A percentile compares a stretch with the other conserved stretches of the same genome.
Evolutionary conservation across 305 asterid species (phyloP).

Genomic region (Ruellia speciosa): DNA sequence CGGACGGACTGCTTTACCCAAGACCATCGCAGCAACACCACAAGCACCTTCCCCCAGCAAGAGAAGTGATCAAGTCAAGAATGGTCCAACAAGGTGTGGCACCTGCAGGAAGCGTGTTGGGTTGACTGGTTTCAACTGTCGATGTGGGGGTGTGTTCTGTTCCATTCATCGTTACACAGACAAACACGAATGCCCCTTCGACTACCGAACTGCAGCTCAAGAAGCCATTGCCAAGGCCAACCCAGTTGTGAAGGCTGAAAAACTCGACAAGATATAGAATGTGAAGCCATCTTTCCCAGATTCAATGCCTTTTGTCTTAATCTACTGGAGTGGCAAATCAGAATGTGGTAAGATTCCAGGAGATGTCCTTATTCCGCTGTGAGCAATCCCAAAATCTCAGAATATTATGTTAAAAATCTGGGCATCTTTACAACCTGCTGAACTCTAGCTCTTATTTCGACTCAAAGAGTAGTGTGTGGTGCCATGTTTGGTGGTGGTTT

Average conservation of each 20-base stretch:
- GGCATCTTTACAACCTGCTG: slow-evolving; percentile 22
- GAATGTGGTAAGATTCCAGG: slow-evolving; percentile 3
- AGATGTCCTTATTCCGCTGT: slow-evolving; percentile 16
- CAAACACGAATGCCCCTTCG: slow-evolving; percentile 55
- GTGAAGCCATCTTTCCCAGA: slow-evolving; percentile 4
- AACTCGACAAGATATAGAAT: slow-evolving; percentile 46
- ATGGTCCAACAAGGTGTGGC: slow-evolving; percentile 50
- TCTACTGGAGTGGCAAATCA: slow-evolving; percentile 3
- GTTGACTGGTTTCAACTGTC: slow-evolving; percentile 52
- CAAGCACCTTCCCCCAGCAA: slow-evolving; percentile 20
- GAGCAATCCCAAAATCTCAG: slow-evolving; percentile 17
- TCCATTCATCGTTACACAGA: slow-evolving; percentile 53
- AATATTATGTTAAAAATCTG: slow-evolving; percentile 1
- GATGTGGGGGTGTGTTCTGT: slow-evolving; percentile 52
- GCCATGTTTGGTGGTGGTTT: background rate
- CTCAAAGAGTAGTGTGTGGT: background rate
- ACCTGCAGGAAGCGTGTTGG: slow-evolving; percentile 57
- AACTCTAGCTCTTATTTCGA: slow-evolving; percentile 6
- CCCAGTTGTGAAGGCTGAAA: slow-evolving; percentile 61
- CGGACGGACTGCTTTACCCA: slow-evolving; percentile 19
- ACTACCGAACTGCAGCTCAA: slow-evolving; percentile 50
- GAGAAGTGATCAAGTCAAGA: slow-evolving; percentile 26
- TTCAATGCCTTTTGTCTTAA: slow-evolving; percentile 11
- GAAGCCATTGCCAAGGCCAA: slow-evolving; percentile 68
- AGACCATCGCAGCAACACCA: slow-evolving; percentile 19